Evolutionary conservation across 75 land plant genomes (phyloP).

Genomic region (Cupressus sempervirens): DNA sequence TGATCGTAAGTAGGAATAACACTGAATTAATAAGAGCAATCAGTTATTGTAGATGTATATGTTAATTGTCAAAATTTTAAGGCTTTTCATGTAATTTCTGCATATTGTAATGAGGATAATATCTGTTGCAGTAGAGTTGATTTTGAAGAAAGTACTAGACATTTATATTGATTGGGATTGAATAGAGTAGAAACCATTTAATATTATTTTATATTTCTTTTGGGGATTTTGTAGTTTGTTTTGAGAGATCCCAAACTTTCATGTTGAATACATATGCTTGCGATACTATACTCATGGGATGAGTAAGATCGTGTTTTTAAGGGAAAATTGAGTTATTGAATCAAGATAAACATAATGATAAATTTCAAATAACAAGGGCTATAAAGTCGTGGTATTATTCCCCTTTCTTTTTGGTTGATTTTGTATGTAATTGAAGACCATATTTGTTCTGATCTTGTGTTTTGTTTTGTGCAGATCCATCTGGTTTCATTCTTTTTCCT

Average conservation of each 20-base stretch:
- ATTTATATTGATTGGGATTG: no score
- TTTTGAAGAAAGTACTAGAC: no score
- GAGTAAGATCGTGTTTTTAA: neutral
- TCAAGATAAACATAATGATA: neutral
- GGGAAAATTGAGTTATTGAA: neutral
- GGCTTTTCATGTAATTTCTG: no score
- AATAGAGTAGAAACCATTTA: no score
- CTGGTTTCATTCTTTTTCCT: slow-evolving; percentile 96
- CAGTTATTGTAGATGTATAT: no score
- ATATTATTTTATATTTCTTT: no score
- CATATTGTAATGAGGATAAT: no score
- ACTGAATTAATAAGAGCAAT: no score
- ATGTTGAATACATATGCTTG: neutral
- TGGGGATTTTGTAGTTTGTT: neutral
- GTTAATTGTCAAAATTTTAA: no score
- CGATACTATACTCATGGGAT: neutral
- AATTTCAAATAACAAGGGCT: neutral
- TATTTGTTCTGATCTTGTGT: neutral
- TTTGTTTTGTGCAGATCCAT: slow-evolving; percentile 72
- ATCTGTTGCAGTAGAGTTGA: no score
- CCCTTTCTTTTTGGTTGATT: neutral
- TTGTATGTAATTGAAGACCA: neutral
- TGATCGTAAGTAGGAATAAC: no score
- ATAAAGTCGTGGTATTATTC: neutral
- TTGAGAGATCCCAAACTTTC: neutral